Evolutionary conservation across 2,329 filamentous ascomycete genomes (phyloP), one percentile per base, ranked within the genome.

Genomic region (Cladosporium phlei): DNA sequence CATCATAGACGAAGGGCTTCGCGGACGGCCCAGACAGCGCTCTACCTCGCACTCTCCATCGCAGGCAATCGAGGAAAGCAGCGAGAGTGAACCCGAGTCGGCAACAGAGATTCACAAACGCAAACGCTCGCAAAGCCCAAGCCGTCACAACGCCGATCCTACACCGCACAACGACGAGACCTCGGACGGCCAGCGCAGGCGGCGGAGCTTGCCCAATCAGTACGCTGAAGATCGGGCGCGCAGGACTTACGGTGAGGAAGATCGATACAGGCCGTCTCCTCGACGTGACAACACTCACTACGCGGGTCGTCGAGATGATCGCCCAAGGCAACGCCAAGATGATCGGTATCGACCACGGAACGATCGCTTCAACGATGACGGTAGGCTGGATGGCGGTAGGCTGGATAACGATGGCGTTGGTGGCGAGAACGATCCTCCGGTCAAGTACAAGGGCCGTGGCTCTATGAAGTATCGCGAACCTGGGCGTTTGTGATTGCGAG

Each of bases 361-460:
- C n/a, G n/a, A n/a, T n/a, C 69, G 72, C 12, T 35, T 35, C 28
- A 65, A 64, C 17, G 29, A 72, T 64, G 52, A 72, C 55, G 42
- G 71, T 62, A 44, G 72, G 63, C n/a, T 74, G 59, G 59, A 50
- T 17, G 53, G 49, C 34, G 40, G 20, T 11, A 32, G 24, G 16
- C 19, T 22, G 11, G 21, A 30, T n/a, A 54, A 40, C 20, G 48
- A 21, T 35, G 24, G 33, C 27, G 22, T 14, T 14, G 29, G 17
- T 21, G 27, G 37, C 30, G 59, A 60, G 12, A 50, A 58, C n/a
- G 64, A 59, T 11, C 54, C 58, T 33, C 58, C 59, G 3, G 60
- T 69, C 21, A 65, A 66, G 50, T 68, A 66, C 56, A 68, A 69
- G 47, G 66, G 66, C n/a, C 48, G 66, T 33, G 66, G 66, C 14